phyloP scores from a whole-genome alignment of 345 rosid species.

The Eucalyptus tenuipes region DNA sequence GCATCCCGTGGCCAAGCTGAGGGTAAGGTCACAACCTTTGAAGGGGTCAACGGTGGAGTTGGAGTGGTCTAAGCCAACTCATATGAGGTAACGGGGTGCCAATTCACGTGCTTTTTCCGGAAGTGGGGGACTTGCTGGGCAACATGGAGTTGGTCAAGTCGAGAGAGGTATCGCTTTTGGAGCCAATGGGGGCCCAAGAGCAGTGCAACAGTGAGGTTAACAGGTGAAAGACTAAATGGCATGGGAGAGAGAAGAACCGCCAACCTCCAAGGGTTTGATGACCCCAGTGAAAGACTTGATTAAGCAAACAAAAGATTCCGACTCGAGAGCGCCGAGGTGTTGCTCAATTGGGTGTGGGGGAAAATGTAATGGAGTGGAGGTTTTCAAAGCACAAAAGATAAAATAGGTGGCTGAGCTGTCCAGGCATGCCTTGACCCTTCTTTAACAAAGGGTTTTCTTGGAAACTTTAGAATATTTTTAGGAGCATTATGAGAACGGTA shows the following conservation, averaged over 20 bases:
- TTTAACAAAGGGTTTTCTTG: not conserved
- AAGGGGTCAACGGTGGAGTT: not conserved
- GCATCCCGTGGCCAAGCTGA: not conserved
- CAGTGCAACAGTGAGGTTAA: not conserved
- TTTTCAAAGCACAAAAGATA: not conserved
- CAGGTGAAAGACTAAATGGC: not conserved
- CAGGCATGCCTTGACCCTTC: not conserved
- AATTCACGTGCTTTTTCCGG: not conserved
- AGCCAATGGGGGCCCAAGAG: not conserved
- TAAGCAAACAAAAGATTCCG: not conserved
- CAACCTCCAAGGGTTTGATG: not conserved
- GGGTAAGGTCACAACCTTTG: not conserved
- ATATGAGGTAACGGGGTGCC: not conserved
- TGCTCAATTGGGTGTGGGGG: not conserved
- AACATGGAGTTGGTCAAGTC: not conserved
- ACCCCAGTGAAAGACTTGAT: not conserved
- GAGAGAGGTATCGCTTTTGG: not conserved
- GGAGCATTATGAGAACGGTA: not conserved
- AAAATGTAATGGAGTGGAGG: not conserved
- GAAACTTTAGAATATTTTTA: not conserved
- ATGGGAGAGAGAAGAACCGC: not conserved
- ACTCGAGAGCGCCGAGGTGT: not conserved
- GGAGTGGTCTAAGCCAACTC: not conserved
- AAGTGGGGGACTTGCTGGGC: not conserved
- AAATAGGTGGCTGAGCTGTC: not conserved